Evolutionary conservation across 2,329 filamentous ascomycete genomes (phyloP), one percentile per base, ranked within the genome.

Genomic region (Colletotrichum eleusines): DNA sequence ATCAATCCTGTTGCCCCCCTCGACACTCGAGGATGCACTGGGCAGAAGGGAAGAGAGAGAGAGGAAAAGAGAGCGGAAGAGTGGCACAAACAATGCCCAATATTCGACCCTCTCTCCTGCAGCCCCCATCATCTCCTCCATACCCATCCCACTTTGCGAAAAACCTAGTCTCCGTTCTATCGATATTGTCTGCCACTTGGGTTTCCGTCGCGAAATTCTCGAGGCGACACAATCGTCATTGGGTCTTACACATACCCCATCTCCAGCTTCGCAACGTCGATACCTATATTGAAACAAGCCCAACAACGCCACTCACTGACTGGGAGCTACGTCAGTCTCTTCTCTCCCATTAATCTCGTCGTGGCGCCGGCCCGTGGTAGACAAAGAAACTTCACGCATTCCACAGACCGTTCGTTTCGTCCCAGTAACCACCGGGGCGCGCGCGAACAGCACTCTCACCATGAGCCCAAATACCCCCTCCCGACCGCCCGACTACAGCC

Each of bases 401-500:
- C 67, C 53, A 54, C 61, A 53, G 42, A 64, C 58, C 53, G 23
- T 12, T 58, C 53, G 23, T 12, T 58, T 42, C 28, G 66, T 68
- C 66, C 63, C 59, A 69, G 68, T 58, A 72, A 69, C 61, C 60
- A 51, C 38, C 42, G 55, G 35, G 54, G n/a, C 53, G 54, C 53
- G 61, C 70, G 55, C 62, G 33, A 51, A 71, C 64, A 51, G 58
- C 44, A 57, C 31, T 53, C 31, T 42, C 63, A 62, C 63, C 63
- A 89, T 88, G 86, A 85, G 87, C 75, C 81, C 84, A 76, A 84
- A 81, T 75, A 84, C 83, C 74, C 85, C 86, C 54, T 82, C 84
- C 42, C 81, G 84, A 73, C 87, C 86, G 71, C 88, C 89, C 40
- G 87, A 88, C 73, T 91, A 91, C 76, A 83, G 82, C 73, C 82